These are phyloP conservation scores for Cetraspora pellucida DNA, from an alignment of 192 early-diverging fungal species.

Conservation along the genomic window DNA sequence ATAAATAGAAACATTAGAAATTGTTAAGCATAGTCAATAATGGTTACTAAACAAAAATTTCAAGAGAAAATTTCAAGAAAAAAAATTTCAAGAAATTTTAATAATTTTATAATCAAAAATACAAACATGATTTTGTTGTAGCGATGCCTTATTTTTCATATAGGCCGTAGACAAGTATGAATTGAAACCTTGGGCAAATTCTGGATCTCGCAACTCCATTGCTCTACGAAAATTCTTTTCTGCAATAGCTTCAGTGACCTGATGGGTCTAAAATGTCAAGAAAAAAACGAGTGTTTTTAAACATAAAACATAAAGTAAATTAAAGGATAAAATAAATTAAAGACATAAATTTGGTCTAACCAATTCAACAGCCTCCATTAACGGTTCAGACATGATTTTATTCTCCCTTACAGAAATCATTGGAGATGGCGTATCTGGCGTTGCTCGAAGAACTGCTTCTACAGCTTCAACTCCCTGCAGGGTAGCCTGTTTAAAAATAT, in stretches of 20 bases:
- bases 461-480: conserved; percentile 94
- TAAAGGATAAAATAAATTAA: not conserved
- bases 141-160: conserved; percentile 40
- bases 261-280: conserved; percentile 64
- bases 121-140: conserved; percentile 37
- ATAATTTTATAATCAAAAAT: too few relatives aligned
- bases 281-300: not conserved
- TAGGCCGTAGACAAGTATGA: conserved; percentile 65
- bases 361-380: conserved; percentile 91
- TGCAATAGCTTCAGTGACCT: conserved; percentile 81
- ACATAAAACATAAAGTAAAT: not conserved
- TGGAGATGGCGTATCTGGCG: conserved; percentile 81
- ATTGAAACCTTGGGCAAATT: conserved; percentile 70
- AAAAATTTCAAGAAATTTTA: conserved; percentile 1
- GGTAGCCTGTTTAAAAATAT: conserved; percentile 60
- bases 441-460: conserved; percentile 85
- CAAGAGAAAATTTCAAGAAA: not conserved
- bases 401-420: conserved; percentile 94
- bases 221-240: conserved; percentile 86
- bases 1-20: not conserved
- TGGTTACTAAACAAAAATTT: not conserved
- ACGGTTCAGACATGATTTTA: conserved; percentile 79
- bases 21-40: not conserved
- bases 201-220: conserved; percentile 85
- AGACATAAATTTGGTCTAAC: conserved; percentile 41